phyloP scores from a whole-genome alignment of 306 rosid genomes.

The Erythrophleum fordii region DNA sequence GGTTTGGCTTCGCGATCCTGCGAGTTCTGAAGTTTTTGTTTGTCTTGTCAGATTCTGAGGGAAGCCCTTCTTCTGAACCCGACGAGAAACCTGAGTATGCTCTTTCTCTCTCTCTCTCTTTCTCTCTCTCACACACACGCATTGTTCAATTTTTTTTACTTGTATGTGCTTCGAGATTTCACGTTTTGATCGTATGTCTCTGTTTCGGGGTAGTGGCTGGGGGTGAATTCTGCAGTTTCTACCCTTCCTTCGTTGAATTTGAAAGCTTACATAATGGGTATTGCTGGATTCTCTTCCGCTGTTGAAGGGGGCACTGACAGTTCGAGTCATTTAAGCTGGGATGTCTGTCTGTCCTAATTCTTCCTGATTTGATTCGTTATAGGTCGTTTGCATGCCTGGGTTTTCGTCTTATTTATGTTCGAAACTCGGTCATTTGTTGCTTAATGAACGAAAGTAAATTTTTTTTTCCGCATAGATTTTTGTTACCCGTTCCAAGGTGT shows the following conservation, averaged over 20 bases:
- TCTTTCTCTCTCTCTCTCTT: slow-evolving; percentile 36
- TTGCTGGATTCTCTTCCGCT: slow-evolving; percentile 19
- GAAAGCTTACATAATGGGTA: slow-evolving; percentile 29
- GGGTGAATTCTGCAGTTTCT: slow-evolving; percentile 40
- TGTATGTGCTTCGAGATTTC: slow-evolving; percentile 35
- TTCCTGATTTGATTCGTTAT: slow-evolving; percentile 39
- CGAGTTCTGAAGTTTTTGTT: slow-evolving; percentile 44
- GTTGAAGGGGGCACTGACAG: slow-evolving; percentile 23
- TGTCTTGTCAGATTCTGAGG: slow-evolving; percentile 76
- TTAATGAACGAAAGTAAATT: not conserved
- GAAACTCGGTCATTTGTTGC: not conserved
- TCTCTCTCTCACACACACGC: slow-evolving; percentile 37
- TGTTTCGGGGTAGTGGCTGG: slow-evolving; percentile 34
- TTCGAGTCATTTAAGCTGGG: slow-evolving; percentile 27
- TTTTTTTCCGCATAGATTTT: slow-evolving; percentile 6
- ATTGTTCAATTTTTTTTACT: slow-evolving; percentile 32
- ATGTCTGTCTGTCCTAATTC: slow-evolving; percentile 23
- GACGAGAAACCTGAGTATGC: slow-evolving; percentile 73
- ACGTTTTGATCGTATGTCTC: slow-evolving; percentile 34
- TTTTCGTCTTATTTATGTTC: slow-evolving; percentile 35
- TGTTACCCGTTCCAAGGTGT: slow-evolving; percentile 13
- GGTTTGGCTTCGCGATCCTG: slow-evolving; percentile 38
- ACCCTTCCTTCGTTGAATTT: slow-evolving; percentile 30
- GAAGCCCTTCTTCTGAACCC: slow-evolving; percentile 63
- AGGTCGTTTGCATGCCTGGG: slow-evolving; percentile 51